phyloP scores from a whole-genome alignment of 1,139 yeast species.

The Candida buenavistaensis region DNA sequence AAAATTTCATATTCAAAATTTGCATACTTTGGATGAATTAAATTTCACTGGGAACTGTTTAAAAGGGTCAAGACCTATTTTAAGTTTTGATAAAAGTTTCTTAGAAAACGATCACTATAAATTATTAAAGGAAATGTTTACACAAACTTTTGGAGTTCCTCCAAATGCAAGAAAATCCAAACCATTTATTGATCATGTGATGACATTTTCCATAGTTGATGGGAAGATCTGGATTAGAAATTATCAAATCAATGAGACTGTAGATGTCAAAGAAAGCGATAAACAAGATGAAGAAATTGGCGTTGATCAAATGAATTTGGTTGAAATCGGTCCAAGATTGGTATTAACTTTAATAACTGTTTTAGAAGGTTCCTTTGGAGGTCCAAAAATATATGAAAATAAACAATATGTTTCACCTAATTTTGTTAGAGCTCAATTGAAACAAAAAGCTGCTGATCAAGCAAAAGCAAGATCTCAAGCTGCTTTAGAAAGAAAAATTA shows the following conservation, averaged over 20 bases:
- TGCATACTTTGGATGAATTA: slow-evolving; percentile 94
- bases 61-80: slow-evolving; percentile 93
- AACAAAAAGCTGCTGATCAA: slow-evolving; percentile 75
- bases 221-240: slow-evolving; percentile 95
- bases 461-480: slow-evolving; percentile 81
- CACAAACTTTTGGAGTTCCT: slow-evolving; percentile 93
- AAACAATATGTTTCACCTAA: slow-evolving; percentile 96
- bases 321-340: slow-evolving; percentile 96
- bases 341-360: slow-evolving; percentile 91
- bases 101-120: slow-evolving; percentile 57
- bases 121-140: slow-evolving; percentile 81
- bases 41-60: slow-evolving; percentile 96
- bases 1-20: slow-evolving; percentile 89
- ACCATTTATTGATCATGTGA: slow-evolving; percentile 93
- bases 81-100: slow-evolving; percentile 84
- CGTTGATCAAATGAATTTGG: slow-evolving; percentile 63
- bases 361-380: slow-evolving; percentile 96
- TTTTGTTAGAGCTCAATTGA: slow-evolving; percentile 86
- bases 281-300: slow-evolving; percentile 37
- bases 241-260: slow-evolving; percentile 84
- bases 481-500: slow-evolving; percentile 72
- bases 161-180: slow-evolving; percentile 92
- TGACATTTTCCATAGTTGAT: slow-evolving; percentile 91
- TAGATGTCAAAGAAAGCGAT: slow-evolving; percentile 42
- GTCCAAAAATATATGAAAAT: slow-evolving; percentile 96